Conservation (phyloP, 208 protist genomes). For the Leishmania tarentolae region DNA sequence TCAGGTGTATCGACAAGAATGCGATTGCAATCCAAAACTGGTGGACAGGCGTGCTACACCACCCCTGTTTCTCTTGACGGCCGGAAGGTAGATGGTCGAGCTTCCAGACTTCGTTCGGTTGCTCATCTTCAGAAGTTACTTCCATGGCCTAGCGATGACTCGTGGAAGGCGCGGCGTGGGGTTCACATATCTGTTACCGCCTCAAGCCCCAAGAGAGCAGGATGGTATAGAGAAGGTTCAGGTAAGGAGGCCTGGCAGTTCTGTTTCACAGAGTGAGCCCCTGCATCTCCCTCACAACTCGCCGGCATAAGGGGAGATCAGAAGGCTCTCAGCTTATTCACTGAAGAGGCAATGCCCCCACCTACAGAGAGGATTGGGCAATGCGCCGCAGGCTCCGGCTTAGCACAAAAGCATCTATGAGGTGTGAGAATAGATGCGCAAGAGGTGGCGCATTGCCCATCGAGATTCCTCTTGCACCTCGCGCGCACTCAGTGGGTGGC, state of each 20-base stretch:
- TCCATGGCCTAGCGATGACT: background rate
- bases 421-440: background rate
- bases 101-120: background rate
- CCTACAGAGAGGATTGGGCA: background rate
- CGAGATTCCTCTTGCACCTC: background rate
- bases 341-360: background rate
- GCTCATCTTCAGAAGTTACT: background rate
- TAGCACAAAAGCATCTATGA: background rate
- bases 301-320: background rate
- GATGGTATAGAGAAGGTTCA: background rate
- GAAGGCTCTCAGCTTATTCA: background rate
- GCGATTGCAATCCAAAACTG: background rate
- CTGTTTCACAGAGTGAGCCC: background rate
- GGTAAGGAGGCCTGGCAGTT: background rate
- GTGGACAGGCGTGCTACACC: background rate
- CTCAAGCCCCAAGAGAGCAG: background rate
- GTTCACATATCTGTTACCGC: background rate
- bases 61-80: background rate
- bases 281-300: background rate
- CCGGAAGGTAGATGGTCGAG: background rate
- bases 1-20: background rate
- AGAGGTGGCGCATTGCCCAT: background rate
- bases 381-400: background rate
- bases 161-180: background rate
- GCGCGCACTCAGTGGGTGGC: background rate